phyloP scores from a whole-genome alignment of 108 stramenopile species.

The Chaetoceros tenuissimus region DNA sequence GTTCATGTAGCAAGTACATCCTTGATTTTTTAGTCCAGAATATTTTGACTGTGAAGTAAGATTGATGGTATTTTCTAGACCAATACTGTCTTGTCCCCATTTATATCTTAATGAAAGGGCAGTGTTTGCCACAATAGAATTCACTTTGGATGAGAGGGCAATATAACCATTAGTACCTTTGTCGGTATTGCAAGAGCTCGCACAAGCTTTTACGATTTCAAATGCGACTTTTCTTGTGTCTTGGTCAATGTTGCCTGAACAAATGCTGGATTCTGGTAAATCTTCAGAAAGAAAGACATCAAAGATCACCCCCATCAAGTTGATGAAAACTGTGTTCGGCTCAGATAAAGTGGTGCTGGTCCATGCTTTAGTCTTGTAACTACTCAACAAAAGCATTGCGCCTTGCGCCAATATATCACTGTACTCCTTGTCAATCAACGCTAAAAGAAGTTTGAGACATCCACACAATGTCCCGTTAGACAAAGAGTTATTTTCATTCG shows the following conservation, averaged over 20 bases:
- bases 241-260: slow-evolving; percentile 70
- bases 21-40: slow-evolving; percentile 92
- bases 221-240: slow-evolving; percentile 77
- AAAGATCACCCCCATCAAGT: slow-evolving; percentile 83
- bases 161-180: slow-evolving; percentile 63
- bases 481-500: slow-evolving; percentile 41
- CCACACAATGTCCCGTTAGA: slow-evolving; percentile 78
- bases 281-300: slow-evolving; percentile 75
- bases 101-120: slow-evolving; percentile 65
- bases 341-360: slow-evolving; percentile 17
- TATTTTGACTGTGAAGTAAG: slow-evolving; percentile 45
- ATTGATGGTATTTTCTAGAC: slow-evolving; percentile 24
- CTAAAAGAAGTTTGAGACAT: slow-evolving; percentile 63
- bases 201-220: slow-evolving; percentile 57
- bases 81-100: slow-evolving; percentile 53
- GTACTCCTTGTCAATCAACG: slow-evolving; percentile 55
- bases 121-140: slow-evolving; percentile 41
- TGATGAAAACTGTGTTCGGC: slow-evolving; percentile 22
- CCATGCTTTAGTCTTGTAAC: slow-evolving; percentile 42
- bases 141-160: slow-evolving; percentile 48
- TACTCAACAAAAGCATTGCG: slow-evolving; percentile 33
- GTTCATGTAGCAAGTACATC: slow-evolving; percentile 99
- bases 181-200: slow-evolving; percentile 45
- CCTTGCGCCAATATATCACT: slow-evolving; percentile 39
- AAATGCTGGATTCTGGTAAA: slow-evolving; percentile 47